Percentiles rank a stretch among this genome's conserved stretches.
Conservation (phyloP, 2,329 filamentous ascomycete genomes). For the Aspergillus tubingensis region DNA sequence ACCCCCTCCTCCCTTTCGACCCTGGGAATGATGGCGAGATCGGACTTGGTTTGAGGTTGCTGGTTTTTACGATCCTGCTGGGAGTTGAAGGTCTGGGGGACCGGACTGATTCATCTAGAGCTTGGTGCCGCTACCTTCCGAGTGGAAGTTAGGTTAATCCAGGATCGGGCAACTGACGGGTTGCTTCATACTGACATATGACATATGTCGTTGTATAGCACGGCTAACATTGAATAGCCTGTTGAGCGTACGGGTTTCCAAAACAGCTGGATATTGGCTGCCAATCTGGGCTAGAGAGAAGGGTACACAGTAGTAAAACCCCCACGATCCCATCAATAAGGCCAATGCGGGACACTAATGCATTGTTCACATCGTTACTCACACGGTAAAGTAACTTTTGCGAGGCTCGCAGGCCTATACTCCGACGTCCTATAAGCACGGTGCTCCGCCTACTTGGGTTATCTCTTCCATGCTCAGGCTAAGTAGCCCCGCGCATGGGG, state of each 20-base stretch:
- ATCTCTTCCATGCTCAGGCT: neutral
- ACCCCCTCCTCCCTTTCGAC: neutral
- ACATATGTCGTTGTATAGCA: neutral
- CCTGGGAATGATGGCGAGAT: neutral
- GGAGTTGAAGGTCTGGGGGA: neutral
- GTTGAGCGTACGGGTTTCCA: neutral
- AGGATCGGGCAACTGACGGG: neutral
- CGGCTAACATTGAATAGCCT: neutral
- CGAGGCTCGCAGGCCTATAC: neutral
- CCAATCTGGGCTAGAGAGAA: neutral
- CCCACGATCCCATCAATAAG: slow-evolving; percentile 4
- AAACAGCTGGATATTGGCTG: neutral
- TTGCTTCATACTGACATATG: slow-evolving; percentile 2
- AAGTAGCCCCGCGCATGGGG: neutral
- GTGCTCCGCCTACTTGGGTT: neutral
- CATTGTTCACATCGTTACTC: neutral
- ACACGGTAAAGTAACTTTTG: neutral
- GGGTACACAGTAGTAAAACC: too few species aligned
- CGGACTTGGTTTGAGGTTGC: neutral
- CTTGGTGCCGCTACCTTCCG: neutral
- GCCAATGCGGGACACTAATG: slow-evolving; percentile 2
- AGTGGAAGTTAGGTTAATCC: neutral
- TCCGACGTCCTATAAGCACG: neutral
- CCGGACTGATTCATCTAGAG: neutral
- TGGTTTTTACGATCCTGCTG: neutral